These are phyloP conservation scores for Arthrobotrys pseudoclavata DNA, from an alignment of 2,329 filamentous ascomycete species.

Conservation along the genomic window DNA sequence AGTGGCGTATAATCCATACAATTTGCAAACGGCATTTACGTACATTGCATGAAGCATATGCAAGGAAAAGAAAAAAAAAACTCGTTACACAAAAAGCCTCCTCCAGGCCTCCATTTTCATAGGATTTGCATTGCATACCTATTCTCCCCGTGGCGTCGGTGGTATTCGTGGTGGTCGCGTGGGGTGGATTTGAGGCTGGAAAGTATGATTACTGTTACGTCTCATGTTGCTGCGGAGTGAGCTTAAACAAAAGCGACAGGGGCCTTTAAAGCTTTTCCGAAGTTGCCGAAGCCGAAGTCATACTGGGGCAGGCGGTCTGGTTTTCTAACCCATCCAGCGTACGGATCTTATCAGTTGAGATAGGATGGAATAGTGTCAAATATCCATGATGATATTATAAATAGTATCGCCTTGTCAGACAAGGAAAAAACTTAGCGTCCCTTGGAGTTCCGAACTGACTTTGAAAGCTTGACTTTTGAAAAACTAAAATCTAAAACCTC, in stretches of 20 bases:
- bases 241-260: neutral
- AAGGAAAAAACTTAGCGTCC: neutral
- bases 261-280: conserved; percentile 9
- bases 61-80: conserved; percentile 3
- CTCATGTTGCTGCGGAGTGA: neutral
- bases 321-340: neutral
- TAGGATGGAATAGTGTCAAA: conserved; percentile 18
- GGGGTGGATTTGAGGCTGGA: conserved; percentile 7
- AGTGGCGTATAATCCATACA: conserved; percentile 30
- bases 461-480: neutral
- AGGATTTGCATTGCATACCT: neutral
- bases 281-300: conserved; percentile 23
- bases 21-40: neutral
- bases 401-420: conserved; percentile 4
- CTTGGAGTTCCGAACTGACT: conserved; percentile 47
- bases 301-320: conserved; percentile 16
- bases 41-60: conserved; percentile 10
- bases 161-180: conserved; percentile 1
- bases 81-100: conserved; percentile 35
- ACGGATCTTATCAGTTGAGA: conserved; percentile 20
- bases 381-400: conserved; percentile 35
- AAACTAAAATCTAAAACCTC: neutral
- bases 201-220: conserved; percentile 3
- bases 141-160: neutral
- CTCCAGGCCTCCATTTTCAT: conserved; percentile 1